Base-by-base conservation (phyloP, 1,139 yeast genomes). In the Pichia cactophila region DNA sequence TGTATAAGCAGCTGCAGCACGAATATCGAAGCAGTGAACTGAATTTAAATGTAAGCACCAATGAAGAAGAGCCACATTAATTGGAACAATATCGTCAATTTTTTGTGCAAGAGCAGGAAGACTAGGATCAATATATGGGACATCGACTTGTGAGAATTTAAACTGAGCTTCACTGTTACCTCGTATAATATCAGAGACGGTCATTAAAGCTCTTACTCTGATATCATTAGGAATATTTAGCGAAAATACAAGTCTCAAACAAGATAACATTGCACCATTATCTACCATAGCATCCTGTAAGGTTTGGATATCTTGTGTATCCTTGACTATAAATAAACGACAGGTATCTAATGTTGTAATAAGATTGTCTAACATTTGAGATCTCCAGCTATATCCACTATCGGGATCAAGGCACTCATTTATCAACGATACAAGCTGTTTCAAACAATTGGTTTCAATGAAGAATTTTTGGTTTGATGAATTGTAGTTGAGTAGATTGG, bases 381-480 rank as follows among this genome's bases (percentile, higher is more conserved):
- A 83, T 44, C 85, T 81, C 92, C 94, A 84, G 49, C 80, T 73
- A 33, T 71, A 75, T 28, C 67, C 68, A 2, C 68, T 71, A 26
- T 26, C 38, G 3, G 68, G 67, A 23, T 42, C 37, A 20, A 78
- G 63, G 1, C 89, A 85, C 55, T 83, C 87, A 41, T 75, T 75
- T 42, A 92, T 69, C 11, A 90, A 67, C 14, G 67, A 67, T 0
- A 85, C 83, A 44, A 89, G 68, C 51, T 80, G 74, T 2, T 83
- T 81, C 6, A 87, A 71, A 56, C 95, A 82, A 44, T 83, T 86
- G 1, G 96, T 85, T 62, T 92, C 97, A 43, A 92, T 67, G 60
- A 94, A 94, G 55, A 83, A 76, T 54, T 84, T 86, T 65, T 94
- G 99, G 65, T 94, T 94, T 9, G 96, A 83, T 2, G 94, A 86